Evolutionary conservation across 164 flowering plant genomes (phyloP), one percentile per base, ranked within the genome.

Genomic region (Hamamelis virginiana): DNA sequence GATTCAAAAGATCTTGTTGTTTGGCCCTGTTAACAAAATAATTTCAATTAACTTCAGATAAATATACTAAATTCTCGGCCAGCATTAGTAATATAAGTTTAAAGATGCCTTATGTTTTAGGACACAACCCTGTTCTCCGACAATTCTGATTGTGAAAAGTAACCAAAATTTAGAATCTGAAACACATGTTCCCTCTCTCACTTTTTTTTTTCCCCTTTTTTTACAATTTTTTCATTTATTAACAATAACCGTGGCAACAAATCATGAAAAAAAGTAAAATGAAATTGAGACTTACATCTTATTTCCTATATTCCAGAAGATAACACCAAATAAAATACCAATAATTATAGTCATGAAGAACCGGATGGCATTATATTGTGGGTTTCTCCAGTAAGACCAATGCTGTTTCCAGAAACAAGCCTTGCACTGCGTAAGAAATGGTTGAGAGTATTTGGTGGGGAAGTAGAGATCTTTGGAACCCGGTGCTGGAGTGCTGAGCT

Each of bases 331-430:
- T 9, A 84, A 57, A 69, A 81, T 1, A 18, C 85, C 88, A 50
- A 82, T 78, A 14, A 82, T 43, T 0, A 79, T 56, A 11, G 91
- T 81, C 81, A 84, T 69, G 64, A 82, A 70, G 57, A 82, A 78
- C 16, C 89, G 65, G 56, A 80, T 73, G 18, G 80, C 83, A 71
- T 85, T 87, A 60, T 82, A 85, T 69, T 70, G 71, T 10, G 89
- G 74, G 70, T 82, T 75, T 63, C 89, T 80, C 91, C 91, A 86
- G 46, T 86, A 87, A 15, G 91, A 84, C 78, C 76, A 78, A 69
- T 78, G 72, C 61, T 87, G 89, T 64, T 87, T 87, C 91, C 91
- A 87, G 51, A 87, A 84, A 48, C 89, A 85, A 23, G 86, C 84
- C 69, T 64, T 74, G 73, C 80, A 88, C 62, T 89, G 92, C 33